A percentile compares a stretch with the other conserved stretches of the same genome.
phyloP scores from a whole-genome alignment of 148 eudicot genomes.

The Persicaria maculosa region DNA sequence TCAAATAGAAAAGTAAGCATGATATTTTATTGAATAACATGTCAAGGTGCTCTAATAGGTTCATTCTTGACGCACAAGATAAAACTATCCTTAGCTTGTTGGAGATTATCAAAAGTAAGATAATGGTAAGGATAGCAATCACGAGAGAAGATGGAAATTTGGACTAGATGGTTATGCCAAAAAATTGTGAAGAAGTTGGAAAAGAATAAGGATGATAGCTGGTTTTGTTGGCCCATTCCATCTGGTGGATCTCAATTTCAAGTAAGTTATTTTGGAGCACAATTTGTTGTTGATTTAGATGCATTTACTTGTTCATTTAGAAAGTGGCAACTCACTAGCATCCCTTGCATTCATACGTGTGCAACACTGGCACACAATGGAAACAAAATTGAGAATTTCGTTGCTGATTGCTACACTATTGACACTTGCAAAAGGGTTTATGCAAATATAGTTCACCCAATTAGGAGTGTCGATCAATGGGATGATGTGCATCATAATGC shows the following conservation, averaged over 20 bases:
- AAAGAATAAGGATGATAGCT: neutral
- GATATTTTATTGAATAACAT: neutral
- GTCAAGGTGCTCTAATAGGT: neutral
- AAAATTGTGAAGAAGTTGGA: neutral
- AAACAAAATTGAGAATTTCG: too few species aligned
- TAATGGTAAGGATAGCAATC: neutral
- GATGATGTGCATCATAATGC: too few species aligned
- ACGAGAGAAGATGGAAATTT: neutral
- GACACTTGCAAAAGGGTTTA: too few species aligned
- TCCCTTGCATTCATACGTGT: too few species aligned
- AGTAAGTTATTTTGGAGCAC: neutral
- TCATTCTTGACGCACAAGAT: neutral
- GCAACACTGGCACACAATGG: too few species aligned
- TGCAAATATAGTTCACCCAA: too few species aligned
- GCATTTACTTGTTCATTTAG: too few species aligned
- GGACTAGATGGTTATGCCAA: neutral
- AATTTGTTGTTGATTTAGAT: too few species aligned
- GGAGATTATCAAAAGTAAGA: neutral
- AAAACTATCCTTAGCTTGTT: neutral
- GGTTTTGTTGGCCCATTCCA: neutral
- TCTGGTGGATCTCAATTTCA: neutral
- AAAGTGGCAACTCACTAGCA: too few species aligned
- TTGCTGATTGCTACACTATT: too few species aligned
- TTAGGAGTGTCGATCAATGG: too few species aligned
- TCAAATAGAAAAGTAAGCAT: neutral